These are phyloP conservation scores for Carex scoparia DNA, from an alignment of 176 grass and related monocot genomes.

Conservation along the genomic window DNA sequence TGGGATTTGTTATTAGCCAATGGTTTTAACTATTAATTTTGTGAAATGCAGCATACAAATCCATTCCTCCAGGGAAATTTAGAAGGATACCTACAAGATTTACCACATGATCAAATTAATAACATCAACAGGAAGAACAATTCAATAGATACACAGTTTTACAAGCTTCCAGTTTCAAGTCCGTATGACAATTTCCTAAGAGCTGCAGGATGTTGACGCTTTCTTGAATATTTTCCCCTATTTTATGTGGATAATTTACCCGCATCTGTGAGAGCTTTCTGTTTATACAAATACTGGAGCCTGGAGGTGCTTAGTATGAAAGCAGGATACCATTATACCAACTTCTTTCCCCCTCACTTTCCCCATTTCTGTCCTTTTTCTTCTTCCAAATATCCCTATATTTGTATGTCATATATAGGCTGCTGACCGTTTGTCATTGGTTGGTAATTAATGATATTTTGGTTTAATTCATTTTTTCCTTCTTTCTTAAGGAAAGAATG, in stretches of 20 bases:
- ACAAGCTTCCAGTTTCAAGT: conserved; percentile 74
- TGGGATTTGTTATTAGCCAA: background rate
- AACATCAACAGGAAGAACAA: conserved; percentile 9
- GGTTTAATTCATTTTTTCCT: background rate
- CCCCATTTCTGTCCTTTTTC: background rate
- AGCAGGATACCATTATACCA: background rate
- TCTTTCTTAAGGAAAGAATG: conserved; percentile 17
- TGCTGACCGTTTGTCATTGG: background rate
- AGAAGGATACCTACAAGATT: conserved; percentile 26
- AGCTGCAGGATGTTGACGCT: conserved; percentile 66
- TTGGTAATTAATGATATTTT: background rate
- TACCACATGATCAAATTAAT: conserved; percentile 10
- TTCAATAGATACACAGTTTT: conserved; percentile 19
- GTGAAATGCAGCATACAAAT: conserved; percentile 41
- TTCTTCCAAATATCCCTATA: background rate
- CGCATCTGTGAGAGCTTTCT: background rate
- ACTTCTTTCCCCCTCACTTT: background rate
- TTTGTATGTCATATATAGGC: background rate
- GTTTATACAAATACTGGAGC: background rate
- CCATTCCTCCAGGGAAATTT: conserved; percentile 57
- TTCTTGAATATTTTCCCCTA: background rate
- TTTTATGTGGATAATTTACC: conserved; percentile 9
- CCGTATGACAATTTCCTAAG: conserved; percentile 84
- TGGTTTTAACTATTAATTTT: background rate
- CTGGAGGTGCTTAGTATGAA: conserved; percentile 19